Percentiles rank a stretch among this genome's conserved stretches.
These are phyloP conservation scores for Microthyrium microscopicum DNA, from an alignment of 2,329 filamentous ascomycete genomes.

Conservation along the genomic window DNA sequence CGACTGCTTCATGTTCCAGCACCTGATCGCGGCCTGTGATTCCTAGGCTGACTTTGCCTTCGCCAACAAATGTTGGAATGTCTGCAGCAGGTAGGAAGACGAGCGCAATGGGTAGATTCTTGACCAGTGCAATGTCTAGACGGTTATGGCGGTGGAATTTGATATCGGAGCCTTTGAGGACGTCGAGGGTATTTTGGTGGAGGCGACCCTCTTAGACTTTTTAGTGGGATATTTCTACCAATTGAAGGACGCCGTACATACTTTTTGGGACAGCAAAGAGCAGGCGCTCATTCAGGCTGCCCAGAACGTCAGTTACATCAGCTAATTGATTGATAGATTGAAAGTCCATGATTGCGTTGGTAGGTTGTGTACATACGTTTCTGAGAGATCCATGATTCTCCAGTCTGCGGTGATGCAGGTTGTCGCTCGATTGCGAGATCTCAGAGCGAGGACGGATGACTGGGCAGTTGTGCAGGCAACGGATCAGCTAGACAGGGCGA, in stretches of 20 bases:
- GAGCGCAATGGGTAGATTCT: constrained; percentile 88
- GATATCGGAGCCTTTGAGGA: constrained; percentile 85
- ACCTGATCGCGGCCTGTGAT: constrained; percentile 93
- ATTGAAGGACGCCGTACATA: too few relatives aligned
- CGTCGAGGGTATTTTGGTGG: constrained; percentile 71
- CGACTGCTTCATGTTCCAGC: constrained; percentile 64
- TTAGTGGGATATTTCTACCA: constrained; percentile 15
- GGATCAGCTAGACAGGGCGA: too few relatives aligned
- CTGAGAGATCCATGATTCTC: not conserved
- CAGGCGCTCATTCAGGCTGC: constrained; percentile 75
- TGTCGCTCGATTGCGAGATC: too few relatives aligned
- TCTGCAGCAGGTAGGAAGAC: constrained; percentile 94
- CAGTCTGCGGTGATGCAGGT: too few relatives aligned
- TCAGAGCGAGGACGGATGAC: too few relatives aligned
- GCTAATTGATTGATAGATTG: too few relatives aligned
- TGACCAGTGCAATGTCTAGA: constrained; percentile 92
- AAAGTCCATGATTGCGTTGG: too few relatives aligned
- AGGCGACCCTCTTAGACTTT: constrained; percentile 64
- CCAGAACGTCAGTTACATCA: constrained; percentile 6
- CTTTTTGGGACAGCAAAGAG: constrained; percentile 98
- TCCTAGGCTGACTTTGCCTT: constrained; percentile 82
- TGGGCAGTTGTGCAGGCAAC: too few relatives aligned
- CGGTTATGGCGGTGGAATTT: constrained; percentile 91
- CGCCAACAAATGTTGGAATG: constrained; percentile 92
- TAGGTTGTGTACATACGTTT: too few relatives aligned